Conservation (phyloP, 2,329 filamentous ascomycete species). For the Beauveria australis region DNA sequence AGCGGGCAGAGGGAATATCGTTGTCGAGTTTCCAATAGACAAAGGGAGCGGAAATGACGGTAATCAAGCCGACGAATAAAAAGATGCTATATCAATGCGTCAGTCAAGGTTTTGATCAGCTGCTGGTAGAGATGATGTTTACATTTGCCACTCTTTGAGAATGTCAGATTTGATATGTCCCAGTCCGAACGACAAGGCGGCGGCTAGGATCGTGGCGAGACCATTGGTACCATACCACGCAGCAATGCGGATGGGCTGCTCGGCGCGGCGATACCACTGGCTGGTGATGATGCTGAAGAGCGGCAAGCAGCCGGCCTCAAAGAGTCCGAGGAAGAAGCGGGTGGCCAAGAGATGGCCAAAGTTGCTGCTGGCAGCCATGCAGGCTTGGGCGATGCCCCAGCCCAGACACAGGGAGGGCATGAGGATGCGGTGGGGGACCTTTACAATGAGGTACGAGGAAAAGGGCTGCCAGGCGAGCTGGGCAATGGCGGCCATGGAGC, state of each 20-base stretch:
- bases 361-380: slow-evolving; percentile 38
- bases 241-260: slow-evolving; percentile 55
- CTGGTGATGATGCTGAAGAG: slow-evolving; percentile 38
- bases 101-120: not conserved
- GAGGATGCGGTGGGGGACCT: slow-evolving; percentile 49
- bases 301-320: slow-evolving; percentile 44
- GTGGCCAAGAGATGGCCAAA: slow-evolving; percentile 41
- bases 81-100: slow-evolving; percentile 35
- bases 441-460: slow-evolving; percentile 51
- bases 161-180: slow-evolving; percentile 37
- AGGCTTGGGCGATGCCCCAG: slow-evolving; percentile 35
- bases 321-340: slow-evolving; percentile 38
- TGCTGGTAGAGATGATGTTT: not conserved
- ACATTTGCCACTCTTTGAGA: slow-evolving; percentile 14
- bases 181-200: slow-evolving; percentile 47
- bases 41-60: slow-evolving; percentile 47
- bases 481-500: slow-evolving; percentile 50
- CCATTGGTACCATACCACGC: slow-evolving; percentile 61
- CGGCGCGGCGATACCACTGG: slow-evolving; percentile 39
- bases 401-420: slow-evolving; percentile 42
- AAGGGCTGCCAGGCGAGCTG: slow-evolving; percentile 55
- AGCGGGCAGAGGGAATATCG: slow-evolving; percentile 46
- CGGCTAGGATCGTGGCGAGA: slow-evolving; percentile 47
- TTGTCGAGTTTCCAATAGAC: slow-evolving; percentile 54
- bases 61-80: slow-evolving; percentile 53